Base-by-base conservation (phyloP, 768 basidiomycete genomes). In the Paxillus rubicundulus region DNA sequence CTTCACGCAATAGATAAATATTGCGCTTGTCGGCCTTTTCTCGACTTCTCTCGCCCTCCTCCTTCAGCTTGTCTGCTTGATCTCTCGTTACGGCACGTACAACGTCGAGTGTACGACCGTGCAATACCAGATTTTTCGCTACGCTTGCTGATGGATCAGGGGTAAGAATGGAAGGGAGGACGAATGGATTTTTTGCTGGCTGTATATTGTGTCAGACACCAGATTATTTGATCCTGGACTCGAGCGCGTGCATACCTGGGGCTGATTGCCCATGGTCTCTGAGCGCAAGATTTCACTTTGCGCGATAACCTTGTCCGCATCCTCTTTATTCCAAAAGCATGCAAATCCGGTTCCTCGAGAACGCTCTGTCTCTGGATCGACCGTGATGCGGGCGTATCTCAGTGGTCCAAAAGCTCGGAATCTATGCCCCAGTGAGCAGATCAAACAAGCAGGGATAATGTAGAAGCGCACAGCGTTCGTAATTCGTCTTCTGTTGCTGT, bases 301-400 rank as follows among this genome's bases (percentile, higher is more conserved):
- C 49, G 84, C 77, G 20, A 98, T 77, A 9, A 84, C 92, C 54
- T 84, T 84, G 63, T 95, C 86, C 14, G 95, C 95, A 57, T 95
- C 89, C 57, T 85, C 89, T 54, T 80, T 84, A 52, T 95, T 92
- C 94, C 96, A 98, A 72, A 96, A 98, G 67, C 94, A 98, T 2
- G 87, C 93, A 65, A 99, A 99, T 3, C 94, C 97, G 6, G 94
- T 96, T 21, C 97, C 97, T 42, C 93, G 80, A 20, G 96, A 93
- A 42, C 94, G 86, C 16, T 87, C 91, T 1, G 87, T 92, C 2
- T 77, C 82, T 7, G 74, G 77, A 59, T 98, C 97, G 70, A 93
- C 74, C 0, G 95, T 89, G 47, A 98, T 89, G 18, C 92, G 84
- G 4, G 90, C 94, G 66, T 98, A 99, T 20, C 94, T 88, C 16